Percentiles rank a stretch among this genome's conserved stretches.
phyloP scores from a whole-genome alignment of 768 basidiomycete genomes.

The Russula dissimulans region DNA sequence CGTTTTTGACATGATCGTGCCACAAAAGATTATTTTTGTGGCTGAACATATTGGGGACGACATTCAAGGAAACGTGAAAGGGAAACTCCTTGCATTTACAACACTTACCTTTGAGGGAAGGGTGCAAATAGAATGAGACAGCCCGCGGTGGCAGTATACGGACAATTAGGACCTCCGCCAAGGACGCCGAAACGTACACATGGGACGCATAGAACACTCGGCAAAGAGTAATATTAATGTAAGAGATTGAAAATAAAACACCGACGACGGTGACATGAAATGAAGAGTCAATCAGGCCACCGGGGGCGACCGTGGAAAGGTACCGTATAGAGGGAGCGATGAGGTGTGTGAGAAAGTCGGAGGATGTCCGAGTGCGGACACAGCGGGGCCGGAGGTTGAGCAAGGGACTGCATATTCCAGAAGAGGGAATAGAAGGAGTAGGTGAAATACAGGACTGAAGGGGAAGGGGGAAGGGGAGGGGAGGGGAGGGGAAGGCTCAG shows the following conservation, averaged over 20 bases:
- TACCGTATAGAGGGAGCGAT: neutral
- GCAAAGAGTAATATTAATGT: neutral
- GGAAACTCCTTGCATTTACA: too few relatives aligned
- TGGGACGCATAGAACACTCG: neutral
- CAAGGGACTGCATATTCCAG: neutral
- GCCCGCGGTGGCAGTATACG: neutral
- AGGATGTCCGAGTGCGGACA: conserved; percentile 1
- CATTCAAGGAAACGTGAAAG: neutral
- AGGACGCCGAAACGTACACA: neutral
- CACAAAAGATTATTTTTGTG: neutral
- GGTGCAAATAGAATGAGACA: neutral
- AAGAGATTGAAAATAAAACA: neutral
- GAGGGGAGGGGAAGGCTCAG: neutral
- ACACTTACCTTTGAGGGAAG: too few relatives aligned
- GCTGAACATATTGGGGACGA: neutral
- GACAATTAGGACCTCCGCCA: neutral
- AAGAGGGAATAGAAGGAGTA: neutral
- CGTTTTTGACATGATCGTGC: too few relatives aligned
- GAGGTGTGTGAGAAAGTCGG: neutral
- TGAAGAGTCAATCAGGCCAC: neutral
- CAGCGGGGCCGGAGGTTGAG: neutral
- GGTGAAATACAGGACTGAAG: neutral
- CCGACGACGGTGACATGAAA: neutral
- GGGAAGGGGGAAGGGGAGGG: neutral
- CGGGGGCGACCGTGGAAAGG: neutral